Percentiles rank a stretch among this genome's conserved stretches.
Evolutionary conservation across 2,329 filamentous ascomycete species (phyloP).

Genomic region (Penicillium italicum): DNA sequence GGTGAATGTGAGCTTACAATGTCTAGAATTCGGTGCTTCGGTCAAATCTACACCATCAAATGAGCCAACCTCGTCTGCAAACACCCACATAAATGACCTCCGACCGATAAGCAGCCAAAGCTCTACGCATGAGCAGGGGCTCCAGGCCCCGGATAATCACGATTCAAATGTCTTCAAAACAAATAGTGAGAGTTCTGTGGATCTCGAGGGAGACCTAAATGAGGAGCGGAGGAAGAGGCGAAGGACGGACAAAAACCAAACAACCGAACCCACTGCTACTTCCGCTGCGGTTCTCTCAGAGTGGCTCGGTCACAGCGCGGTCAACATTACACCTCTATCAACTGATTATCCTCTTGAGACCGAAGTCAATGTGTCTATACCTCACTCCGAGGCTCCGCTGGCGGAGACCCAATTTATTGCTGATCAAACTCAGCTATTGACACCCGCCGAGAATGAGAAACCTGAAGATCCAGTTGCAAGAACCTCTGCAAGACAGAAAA

Average conservation of each 20-base stretch:
- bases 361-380: neutral
- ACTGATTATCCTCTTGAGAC: neutral
- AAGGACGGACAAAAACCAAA: conserved; percentile 26
- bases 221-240: conserved; percentile 35
- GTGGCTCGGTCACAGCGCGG: conserved; percentile 10
- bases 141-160: neutral
- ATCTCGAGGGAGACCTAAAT: conserved; percentile 33
- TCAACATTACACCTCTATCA: too few species aligned
- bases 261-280: conserved; percentile 2
- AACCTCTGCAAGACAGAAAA: conserved; percentile 49
- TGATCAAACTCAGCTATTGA: neutral
- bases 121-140: neutral
- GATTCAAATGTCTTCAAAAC: neutral
- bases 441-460: neutral
- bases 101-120: neutral
- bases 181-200: neutral
- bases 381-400: conserved; percentile 1
- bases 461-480: neutral
- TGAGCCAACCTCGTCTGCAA: neutral
- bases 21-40: conserved; percentile 18
- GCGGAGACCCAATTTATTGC: neutral
- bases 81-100: neutral
- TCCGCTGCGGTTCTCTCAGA: conserved; percentile 13
- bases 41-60: conserved; percentile 3
- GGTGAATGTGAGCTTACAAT: neutral